These are phyloP conservation scores for Claviceps citrina DNA, from an alignment of 2,329 filamentous ascomycete species.

Conservation along the genomic window DNA sequence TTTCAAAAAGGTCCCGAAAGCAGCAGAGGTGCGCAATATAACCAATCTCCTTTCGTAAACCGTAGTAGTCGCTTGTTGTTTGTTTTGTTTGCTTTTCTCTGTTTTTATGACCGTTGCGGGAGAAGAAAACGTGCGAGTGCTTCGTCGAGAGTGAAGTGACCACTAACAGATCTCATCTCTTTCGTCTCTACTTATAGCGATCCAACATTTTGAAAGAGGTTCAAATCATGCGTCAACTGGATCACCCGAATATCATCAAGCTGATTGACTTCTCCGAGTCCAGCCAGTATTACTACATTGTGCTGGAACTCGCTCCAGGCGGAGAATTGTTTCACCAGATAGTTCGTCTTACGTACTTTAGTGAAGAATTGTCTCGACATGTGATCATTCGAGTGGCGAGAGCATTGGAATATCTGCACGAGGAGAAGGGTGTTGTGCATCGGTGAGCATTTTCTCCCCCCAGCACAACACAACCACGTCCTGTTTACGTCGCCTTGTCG, in stretches of 20 bases:
- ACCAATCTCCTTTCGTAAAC: not conserved
- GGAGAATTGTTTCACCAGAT: constrained; percentile 98
- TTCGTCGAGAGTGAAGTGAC: not conserved
- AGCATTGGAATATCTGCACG: constrained; percentile 83
- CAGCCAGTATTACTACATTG: constrained; percentile 90
- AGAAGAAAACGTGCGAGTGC: not conserved
- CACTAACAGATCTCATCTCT: constrained; percentile 4
- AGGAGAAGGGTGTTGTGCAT: constrained; percentile 89
- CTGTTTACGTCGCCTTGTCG: not conserved
- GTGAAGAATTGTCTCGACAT: constrained; percentile 84
- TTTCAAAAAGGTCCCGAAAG: constrained; percentile 87
- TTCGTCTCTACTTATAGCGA: constrained; percentile 40
- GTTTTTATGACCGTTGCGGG: constrained; percentile 6
- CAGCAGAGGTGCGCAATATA: constrained; percentile 73
- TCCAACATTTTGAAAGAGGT: constrained; percentile 98
- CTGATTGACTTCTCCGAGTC: constrained; percentile 90
- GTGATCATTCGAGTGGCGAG: constrained; percentile 93
- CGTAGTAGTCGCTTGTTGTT: constrained; percentile 12
- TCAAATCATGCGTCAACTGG: constrained; percentile 92
- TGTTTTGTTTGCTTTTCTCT: constrained; percentile 9
- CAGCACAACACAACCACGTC: not conserved
- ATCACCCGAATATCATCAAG: constrained; percentile 91
- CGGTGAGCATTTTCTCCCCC: constrained; percentile 41
- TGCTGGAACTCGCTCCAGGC: constrained; percentile 85
- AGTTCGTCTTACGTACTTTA: constrained; percentile 94